Percentiles rank a stretch among this genome's conserved stretches.
Evolutionary conservation across 805 yeast species (phyloP).

Genomic region (Citeromyces nyonsensis): DNA sequence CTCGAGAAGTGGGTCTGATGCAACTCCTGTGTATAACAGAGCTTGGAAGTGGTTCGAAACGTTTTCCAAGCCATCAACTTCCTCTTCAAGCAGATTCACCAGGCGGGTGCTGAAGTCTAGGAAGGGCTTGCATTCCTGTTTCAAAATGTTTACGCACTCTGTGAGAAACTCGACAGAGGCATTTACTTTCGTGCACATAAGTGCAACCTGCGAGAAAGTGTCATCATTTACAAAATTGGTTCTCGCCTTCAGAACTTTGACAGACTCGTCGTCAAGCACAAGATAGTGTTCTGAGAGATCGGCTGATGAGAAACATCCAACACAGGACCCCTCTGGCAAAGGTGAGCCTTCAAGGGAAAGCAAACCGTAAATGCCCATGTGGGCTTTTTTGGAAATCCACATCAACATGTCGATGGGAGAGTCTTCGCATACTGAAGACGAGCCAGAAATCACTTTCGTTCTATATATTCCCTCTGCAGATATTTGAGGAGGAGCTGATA

Average conservation of each 20-base stretch:
- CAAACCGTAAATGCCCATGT: no score
- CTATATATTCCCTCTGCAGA: constrained; percentile 4
- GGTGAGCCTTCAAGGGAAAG: no score
- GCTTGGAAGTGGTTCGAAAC: constrained; percentile 24
- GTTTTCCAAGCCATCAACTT: constrained; percentile 8
- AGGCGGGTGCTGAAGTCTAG: constrained; percentile 19
- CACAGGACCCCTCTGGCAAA: no score
- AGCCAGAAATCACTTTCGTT: constrained; percentile 6
- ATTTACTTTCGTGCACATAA: not conserved
- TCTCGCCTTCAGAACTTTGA: constrained; percentile 9
- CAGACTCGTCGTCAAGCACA: constrained; percentile 7
- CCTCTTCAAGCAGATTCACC: constrained; percentile 19
- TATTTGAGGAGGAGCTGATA: constrained; percentile 4
- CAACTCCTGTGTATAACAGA: constrained; percentile 35
- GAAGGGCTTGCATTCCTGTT: constrained; percentile 17
- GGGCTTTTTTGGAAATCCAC: no score
- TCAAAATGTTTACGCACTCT: constrained; percentile 13
- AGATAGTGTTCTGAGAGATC: constrained; percentile 11
- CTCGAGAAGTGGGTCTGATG: constrained; percentile 30
- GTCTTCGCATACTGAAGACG: constrained; percentile 6
- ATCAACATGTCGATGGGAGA: constrained; percentile 8
- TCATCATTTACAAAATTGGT: constrained; percentile 11
- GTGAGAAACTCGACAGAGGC: constrained; percentile 14
- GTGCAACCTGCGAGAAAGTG: not conserved
- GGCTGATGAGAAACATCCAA: constrained; percentile 7